Evolutionary conservation across 108 stramenopile species (phyloP).

Genomic region (Nitzschia putrida): DNA sequence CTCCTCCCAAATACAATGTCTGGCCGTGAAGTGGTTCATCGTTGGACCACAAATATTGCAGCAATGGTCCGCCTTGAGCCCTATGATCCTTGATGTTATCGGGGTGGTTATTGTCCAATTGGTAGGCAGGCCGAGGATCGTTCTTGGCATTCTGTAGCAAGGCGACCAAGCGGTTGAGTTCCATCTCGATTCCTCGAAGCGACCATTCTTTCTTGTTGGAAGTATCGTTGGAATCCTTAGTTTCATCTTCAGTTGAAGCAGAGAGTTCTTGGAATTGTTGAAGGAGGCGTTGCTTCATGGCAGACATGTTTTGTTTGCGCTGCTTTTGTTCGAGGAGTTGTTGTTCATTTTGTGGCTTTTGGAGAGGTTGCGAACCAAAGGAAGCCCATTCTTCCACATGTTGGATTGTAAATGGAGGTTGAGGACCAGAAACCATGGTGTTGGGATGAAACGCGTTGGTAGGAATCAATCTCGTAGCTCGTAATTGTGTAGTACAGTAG

Average conservation of each 20-base stretch:
- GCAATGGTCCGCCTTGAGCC: conserved; percentile 36
- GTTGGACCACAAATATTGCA: conserved; percentile 40
- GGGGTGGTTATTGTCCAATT: conserved; percentile 30
- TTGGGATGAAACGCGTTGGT: neutral
- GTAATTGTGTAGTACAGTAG: too few species aligned
- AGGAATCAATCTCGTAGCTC: too few species aligned
- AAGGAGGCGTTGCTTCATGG: conserved; percentile 6
- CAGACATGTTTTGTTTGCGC: conserved; percentile 1
- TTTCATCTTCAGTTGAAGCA: neutral
- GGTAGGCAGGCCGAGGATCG: neutral
- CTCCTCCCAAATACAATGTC: conserved; percentile 76
- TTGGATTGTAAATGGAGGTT: conserved; percentile 4
- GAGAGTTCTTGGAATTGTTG: neutral
- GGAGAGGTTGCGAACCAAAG: conserved; percentile 5
- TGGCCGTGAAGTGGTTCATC: conserved; percentile 46
- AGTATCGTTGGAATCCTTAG: neutral
- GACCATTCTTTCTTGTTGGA: neutral
- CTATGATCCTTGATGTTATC: conserved; percentile 44
- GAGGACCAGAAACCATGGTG: neutral
- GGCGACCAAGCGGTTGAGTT: too few species aligned
- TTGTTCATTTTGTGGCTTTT: conserved; percentile 6
- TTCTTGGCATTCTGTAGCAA: neutral
- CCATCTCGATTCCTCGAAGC: neutral
- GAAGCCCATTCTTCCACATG: conserved; percentile 26
- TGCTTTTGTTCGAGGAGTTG: neutral